phyloP scores from a whole-genome alignment of 441 rosid species.

The Isatis lusitanica region DNA sequence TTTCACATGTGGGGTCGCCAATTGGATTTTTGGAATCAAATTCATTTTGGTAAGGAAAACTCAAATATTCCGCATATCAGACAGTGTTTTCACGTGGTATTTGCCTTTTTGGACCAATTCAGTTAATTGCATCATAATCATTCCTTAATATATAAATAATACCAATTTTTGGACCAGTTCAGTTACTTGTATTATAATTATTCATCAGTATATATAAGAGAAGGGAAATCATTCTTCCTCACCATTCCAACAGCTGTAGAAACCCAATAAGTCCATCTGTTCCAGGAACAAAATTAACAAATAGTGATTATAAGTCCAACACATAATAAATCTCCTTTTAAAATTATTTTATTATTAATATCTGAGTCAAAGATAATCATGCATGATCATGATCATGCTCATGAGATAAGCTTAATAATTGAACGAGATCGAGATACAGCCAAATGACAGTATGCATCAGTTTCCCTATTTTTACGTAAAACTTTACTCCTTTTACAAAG shows the following conservation, averaged over 20 bases:
- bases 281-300: not conserved
- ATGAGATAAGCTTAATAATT: not conserved
- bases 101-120: not conserved
- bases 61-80: not conserved
- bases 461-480: not conserved
- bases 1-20: not conserved
- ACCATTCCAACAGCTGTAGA: conserved; percentile 63
- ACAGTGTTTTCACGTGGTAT: conserved; percentile 2
- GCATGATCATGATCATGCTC: conserved; percentile 19
- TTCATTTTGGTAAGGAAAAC: not conserved
- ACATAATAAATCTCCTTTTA: not conserved
- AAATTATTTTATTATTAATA: not conserved
- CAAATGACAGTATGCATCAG: conserved; percentile 3
- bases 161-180: not conserved
- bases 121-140: not conserved
- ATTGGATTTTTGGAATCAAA: not conserved
- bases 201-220: not conserved
- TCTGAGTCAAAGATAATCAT: not conserved
- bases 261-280: conserved; percentile 73
- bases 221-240: conserved; percentile 15
- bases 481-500: not conserved
- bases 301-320: not conserved
- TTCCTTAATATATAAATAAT: not conserved
- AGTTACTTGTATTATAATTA: not conserved
- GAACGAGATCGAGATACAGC: not conserved